Conservation (phyloP, 2,329 filamentous ascomycete species). For the Karstenula rhodostoma region DNA sequence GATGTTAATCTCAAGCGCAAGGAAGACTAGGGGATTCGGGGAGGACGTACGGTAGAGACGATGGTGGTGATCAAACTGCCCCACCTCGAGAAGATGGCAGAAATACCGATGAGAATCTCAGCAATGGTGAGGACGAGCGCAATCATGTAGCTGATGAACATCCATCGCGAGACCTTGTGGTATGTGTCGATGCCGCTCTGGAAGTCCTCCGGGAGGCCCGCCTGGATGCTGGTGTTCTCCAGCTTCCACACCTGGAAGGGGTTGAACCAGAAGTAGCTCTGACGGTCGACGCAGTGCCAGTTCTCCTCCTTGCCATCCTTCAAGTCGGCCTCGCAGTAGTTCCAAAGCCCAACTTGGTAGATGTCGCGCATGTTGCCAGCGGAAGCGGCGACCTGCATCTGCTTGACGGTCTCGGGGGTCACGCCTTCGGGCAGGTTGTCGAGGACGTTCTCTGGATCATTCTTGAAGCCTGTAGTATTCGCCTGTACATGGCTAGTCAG, state of each 20-base stretch:
- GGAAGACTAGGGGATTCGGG: slow-evolving; percentile 23
- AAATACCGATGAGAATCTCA: slow-evolving; percentile 80
- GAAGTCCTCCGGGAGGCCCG: slow-evolving; percentile 70
- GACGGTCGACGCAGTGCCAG: slow-evolving; percentile 71
- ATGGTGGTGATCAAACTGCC: slow-evolving; percentile 85
- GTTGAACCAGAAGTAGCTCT: slow-evolving; percentile 80
- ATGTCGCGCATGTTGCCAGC: slow-evolving; percentile 66
- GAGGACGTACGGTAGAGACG: slow-evolving; percentile 69
- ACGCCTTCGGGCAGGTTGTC: slow-evolving; percentile 36
- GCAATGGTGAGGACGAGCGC: slow-evolving; percentile 73
- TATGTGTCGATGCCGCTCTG: slow-evolving; percentile 75
- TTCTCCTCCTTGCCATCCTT: slow-evolving; percentile 59
- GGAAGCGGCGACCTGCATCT: slow-evolving; percentile 50
- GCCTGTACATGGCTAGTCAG: slow-evolving; percentile 39
- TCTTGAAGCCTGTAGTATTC: slow-evolving; percentile 61
- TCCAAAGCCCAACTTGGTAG: slow-evolving; percentile 86
- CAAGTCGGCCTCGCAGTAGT: slow-evolving; percentile 76
- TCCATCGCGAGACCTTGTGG: slow-evolving; percentile 78
- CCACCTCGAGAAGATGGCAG: slow-evolving; percentile 82
- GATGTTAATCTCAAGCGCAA: slow-evolving; percentile 42
- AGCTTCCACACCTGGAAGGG: slow-evolving; percentile 72
- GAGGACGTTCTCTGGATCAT: slow-evolving; percentile 53
- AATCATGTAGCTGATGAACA: slow-evolving; percentile 80
- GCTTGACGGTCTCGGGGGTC: slow-evolving; percentile 45
- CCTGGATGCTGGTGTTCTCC: slow-evolving; percentile 60